These are phyloP conservation scores for Emmonsiellopsis sp. DNA, from an alignment of 2,329 filamentous ascomycete genomes.

Conservation along the genomic window DNA sequence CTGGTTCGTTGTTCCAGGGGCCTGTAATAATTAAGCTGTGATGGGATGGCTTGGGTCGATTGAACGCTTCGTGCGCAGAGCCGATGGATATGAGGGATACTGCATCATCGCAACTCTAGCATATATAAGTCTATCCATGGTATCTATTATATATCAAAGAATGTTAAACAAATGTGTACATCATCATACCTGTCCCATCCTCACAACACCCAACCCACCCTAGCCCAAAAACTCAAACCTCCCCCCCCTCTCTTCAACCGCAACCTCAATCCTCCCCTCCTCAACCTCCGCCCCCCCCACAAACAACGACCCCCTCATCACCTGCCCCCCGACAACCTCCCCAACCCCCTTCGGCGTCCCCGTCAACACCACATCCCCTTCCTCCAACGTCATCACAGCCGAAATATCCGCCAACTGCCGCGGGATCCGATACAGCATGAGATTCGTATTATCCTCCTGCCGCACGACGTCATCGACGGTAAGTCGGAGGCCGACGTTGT, in stretches of 20 bases:
- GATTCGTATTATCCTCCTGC: conserved; percentile 79
- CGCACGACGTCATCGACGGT: conserved; percentile 68
- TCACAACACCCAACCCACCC: conserved; percentile 12
- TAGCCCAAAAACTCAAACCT: conserved; percentile 68
- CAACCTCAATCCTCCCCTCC: conserved; percentile 75
- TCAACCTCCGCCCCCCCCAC: conserved; percentile 74
- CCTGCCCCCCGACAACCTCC: conserved; percentile 71
- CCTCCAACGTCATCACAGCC: conserved; percentile 85
- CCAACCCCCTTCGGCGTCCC: conserved; percentile 96
- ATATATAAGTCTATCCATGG: neutral
- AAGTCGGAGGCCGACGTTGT: conserved; percentile 78
- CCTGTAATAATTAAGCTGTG: too few species aligned
- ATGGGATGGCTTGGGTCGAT: neutral
- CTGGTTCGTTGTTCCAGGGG: conserved; percentile 1
- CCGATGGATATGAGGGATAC: neutral
- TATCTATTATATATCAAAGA: neutral
- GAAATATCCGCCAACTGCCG: conserved; percentile 84
- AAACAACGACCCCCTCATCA: conserved; percentile 74
- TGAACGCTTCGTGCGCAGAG: neutral
- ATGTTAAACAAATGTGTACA: neutral
- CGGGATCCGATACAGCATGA: conserved; percentile 91
- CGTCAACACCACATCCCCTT: conserved; percentile 89
- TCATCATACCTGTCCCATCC: neutral
- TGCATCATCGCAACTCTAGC: neutral
- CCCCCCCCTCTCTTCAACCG: conserved; percentile 65